Evolutionary conservation across 352 stramenopile species (phyloP), one percentile per base, ranked within the genome.

Genomic region (Albugo candida): DNA sequence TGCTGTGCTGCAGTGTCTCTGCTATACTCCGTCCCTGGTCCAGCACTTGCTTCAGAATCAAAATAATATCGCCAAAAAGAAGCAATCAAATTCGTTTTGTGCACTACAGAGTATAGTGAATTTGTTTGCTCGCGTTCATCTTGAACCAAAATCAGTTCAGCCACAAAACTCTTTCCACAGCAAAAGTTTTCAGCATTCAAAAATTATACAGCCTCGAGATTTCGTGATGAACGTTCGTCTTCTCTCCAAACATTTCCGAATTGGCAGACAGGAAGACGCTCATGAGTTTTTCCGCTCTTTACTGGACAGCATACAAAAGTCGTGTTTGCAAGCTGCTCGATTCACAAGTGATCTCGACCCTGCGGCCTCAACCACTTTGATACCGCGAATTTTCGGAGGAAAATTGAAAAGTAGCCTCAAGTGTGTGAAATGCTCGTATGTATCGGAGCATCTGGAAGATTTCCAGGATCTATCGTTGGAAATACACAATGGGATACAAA

Each of bases 201-300:
- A 64, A 5, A 69, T 86, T 35, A 49, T 87, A 40, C 75, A 86
- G 45, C 79, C 79, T 3, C 80, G 76, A 47, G 73, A 87, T 27
- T 45, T 92, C 43, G 76, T 89, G 40, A 78, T 84, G 59, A 93
- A 91, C 54, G 63, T 91, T 35, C 74, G 73, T 34, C 77, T 88
- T 46, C 56, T 91, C 18, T 83, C 76, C 38, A 88, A 87, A 53
- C 67, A 58, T 54, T 91, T 94, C 52, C 77, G 80, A 37, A 86
- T 93, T 45, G 81, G 81, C 0, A 70, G 79, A 2, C 80, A 95
- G 54, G 82, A 95, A 55, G 83, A 95, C 53, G 84, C 83, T 44
- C 83, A 95, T 63, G 83, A 95, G 59, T 94, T 94, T 56, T 89
- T 95, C 49, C 69, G 82, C 0, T 50, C 92, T 42, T 56, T 95